Base-by-base conservation (phyloP, 805 yeast species). In the Kluyveromyces wickerhamii region DNA sequence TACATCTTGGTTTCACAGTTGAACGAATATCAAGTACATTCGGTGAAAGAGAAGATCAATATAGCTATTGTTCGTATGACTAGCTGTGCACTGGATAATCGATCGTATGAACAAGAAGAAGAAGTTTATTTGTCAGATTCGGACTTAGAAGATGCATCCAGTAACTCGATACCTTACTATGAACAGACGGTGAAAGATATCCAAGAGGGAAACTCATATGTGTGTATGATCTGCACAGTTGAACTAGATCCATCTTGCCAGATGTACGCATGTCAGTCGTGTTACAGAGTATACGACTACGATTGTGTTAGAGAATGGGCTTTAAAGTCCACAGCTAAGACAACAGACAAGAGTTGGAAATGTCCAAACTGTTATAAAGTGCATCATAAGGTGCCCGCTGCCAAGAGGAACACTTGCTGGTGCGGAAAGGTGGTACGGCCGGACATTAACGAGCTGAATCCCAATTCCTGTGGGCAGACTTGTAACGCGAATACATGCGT, bases 301-400 rank as follows among this genome's bases (percentile, higher is more conserved):
- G 77, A 75, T 10, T 89, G 98, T 62, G 80, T 87, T 29, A 62
- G 72, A 32, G 85, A 79, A 44, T 92, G 98, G 98, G 89, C 95
- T 3, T 56, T 63, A 16, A 67, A 82, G 41, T 88, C 88, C 4
- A 72, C 82, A 2, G 72, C 83, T 5, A 78, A 83, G 1, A 74
- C 74, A 21, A 60, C 58, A 1, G 67, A 69, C 28, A 71, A 70
- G 32, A 63, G 67, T 26, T 87, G 96, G 96, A 68, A 87, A 48
- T 87, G 96, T 57, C 96, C 96, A 1, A 71, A 85, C 75, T 58
- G 63, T 58, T 31, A 73, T 63, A 33, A 63, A 59, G 34, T 48
- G 40, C 39, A 48, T 60, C 48, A 65, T 71, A 29, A 87, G 84
- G 23, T 68, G 58, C 43, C 68, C 56, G 25, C 79, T 72, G 55